A percentile compares a stretch with the other conserved stretches of the same genome.
Conservation (phyloP, 768 basidiomycete species). For the Mrakia frigida region DNA sequence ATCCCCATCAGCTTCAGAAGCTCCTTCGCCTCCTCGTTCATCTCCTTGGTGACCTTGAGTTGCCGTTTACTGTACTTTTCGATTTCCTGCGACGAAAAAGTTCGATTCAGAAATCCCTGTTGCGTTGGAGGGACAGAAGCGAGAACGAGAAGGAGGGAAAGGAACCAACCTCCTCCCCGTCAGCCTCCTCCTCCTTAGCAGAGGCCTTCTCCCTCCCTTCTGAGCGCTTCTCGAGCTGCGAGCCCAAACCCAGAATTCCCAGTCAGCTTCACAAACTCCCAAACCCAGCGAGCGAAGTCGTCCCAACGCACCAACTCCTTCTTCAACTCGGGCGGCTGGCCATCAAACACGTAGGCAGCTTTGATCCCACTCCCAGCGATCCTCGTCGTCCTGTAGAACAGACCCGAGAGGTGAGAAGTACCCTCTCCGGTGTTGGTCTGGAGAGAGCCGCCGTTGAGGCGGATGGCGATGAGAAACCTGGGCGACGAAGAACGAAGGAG, state of each 20-base stretch:
- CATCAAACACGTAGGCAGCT: constrained; percentile 95
- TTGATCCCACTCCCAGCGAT: constrained; percentile 99
- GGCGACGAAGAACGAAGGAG: not conserved
- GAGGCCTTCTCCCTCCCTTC: not conserved
- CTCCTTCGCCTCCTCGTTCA: constrained; percentile 89
- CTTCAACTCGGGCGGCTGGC: constrained; percentile 95
- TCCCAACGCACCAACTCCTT: constrained; percentile 67
- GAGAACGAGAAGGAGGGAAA: not conserved
- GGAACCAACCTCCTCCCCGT: too few relatives aligned
- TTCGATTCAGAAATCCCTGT: not conserved
- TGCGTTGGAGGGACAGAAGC: not conserved
- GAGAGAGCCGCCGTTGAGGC: constrained; percentile 90
- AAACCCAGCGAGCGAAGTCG: not conserved
- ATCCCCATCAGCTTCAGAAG: constrained; percentile 93
- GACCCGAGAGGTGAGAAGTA: constrained; percentile 94
- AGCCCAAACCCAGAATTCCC: too few relatives aligned
- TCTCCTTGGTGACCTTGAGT: constrained; percentile 88
- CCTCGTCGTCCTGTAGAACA: constrained; percentile 93
- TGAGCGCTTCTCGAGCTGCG: not conserved
- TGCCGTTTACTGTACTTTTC: constrained; percentile 83
- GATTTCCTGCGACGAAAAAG: constrained; percentile 64
- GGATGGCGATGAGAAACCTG: constrained; percentile 94
- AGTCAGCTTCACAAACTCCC: too few relatives aligned
- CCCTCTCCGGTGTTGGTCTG: constrained; percentile 97
- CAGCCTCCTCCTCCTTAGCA: not conserved